Base-by-base conservation (phyloP, 2,329 filamentous ascomycete genomes). In the Pleurostoma richardsiae region DNA sequence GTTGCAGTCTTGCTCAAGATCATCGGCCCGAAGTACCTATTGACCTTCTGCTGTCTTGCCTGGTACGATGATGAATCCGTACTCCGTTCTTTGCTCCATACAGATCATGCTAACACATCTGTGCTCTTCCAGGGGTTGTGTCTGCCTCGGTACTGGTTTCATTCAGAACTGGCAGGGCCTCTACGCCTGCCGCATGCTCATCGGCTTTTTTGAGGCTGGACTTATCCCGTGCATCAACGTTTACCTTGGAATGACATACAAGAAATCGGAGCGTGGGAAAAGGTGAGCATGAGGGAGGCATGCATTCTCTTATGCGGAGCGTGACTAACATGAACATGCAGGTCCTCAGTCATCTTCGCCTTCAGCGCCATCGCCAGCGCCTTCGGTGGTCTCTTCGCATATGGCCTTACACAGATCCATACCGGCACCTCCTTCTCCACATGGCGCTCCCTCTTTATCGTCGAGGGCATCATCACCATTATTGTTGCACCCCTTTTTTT, bases 351-450 rank as follows among this genome's bases (percentile, higher is more conserved):
- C 36, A 58, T 72, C 30, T 72, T 69, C 41, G 62, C 62, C 4
- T 65, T 65, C 29, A 69, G 67, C 46, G 64, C 66, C 19, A 53
- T 71, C 10, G 63, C 69, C 31, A 65, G 63, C 29, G 63, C 66
- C 5, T 71, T 72, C 46, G 66, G 66, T 4, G 69, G 69, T n/a
- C 56, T 73, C n/a, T 64, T 73, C 7, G 68, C 67, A 4, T 66
- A 62, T 27, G 69, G 61, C 5, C 63, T 69, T 27, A 67, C 68
- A 6, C 60, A 63, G 38, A 63, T 62, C 30, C 56, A 62, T 6
- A 60, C 58, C 5, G 50, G 48, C 26, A 60, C 62, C 5, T 10
- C 64, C 62, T 57, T 71, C 39, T 50, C 53, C 4, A 62, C 60
- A 5, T 73, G 69, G 68, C 56, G 59, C 41, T 68, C 65, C 59